Base-by-base conservation (phyloP, 2,329 filamentous ascomycete species). In the Fusarium buxicola region DNA sequence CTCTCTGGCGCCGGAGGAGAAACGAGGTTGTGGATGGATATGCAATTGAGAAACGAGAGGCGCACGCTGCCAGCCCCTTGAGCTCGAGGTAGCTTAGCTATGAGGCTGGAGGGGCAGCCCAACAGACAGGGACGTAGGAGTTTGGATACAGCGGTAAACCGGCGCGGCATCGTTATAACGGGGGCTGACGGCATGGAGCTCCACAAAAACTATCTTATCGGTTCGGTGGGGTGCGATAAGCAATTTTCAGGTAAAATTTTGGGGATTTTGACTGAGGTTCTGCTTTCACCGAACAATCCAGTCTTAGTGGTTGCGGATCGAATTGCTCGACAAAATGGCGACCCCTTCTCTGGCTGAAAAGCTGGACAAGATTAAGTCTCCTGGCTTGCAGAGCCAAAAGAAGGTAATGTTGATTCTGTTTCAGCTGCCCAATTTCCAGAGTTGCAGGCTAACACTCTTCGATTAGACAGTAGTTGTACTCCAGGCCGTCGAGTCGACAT, bases 331-430 rank as follows among this genome's bases (percentile, higher is more conserved):
- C 69, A 70, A 75, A 45, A 86, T 85, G 83, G 74, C 80, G 70
- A 80, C 82, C 65, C 68, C 66, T 72, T 70, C 69, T 72, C 73
- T 98, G 73, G 88, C 91, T 76, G 94, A 97, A 83, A 96, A 93
- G 83, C 87, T 99, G 76, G 92, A 94, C 81, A 97, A 96, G 86
- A 97, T 98, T 78, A 92, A 95, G 80, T 95, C 92, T 75, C 95
- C 95, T 54, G 97, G 96, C 79, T 87, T 97, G 72, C 92, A 98
- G 78, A 97, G 92, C 76, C 94, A 97, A 80, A 89, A 96, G 77
- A 92, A 94, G 86, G 93, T 95, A 81, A 27, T 32, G 10, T 32
- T 45, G 11, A 31, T 39, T 12, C 24, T 31, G 7, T 24, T 27
- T 32, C 7, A 35, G 28, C 43, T 48, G 48, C 38, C 36, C n/a